Base-by-base conservation (phyloP, 164 flowering plant species). In the Liquidambar formosana region DNA sequence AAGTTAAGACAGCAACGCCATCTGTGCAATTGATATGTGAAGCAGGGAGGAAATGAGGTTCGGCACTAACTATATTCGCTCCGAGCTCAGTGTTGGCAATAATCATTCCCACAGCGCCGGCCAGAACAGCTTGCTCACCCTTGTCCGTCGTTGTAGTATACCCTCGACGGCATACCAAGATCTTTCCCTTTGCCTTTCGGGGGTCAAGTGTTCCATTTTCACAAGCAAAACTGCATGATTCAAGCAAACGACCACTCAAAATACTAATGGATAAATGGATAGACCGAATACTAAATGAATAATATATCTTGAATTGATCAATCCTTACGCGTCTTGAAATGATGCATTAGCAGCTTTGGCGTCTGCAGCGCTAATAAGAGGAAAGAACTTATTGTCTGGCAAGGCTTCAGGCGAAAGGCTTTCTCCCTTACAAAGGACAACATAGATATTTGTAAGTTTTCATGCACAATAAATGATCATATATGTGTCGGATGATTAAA, bases 71-170 rank as follows among this genome's bases (percentile, higher is more conserved):
- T 13, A 69, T 75, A 53, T 78, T 64, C 11, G 76, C 84, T 16
- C 70, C 38, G 12, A n/a, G 43, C n/a, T 26, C 6, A 38, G 66
- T 57, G 43, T 82, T 84, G 41, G 63, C 68, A 1, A 82, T 57
- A 22, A 84, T 67, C 81, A 79, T 78, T 5, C 83, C 88, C n/a
- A 63, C 73, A 5, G 78, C 88, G 44, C 86, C 86, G 5, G 83
- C 80, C 1, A 54, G 64, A 4, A 15, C 33, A 11, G 79, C 85
- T 22, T 45, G 71, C 11, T 28, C 10, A 1, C 83, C 83, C 57
- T 81, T 81, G 21, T 49, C 74, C 4, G 66, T 60, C 25, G 78
- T 65, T 22, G 70, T 22, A 23, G 44, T 78, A 0, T 1, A 51
- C 10, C 85, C 83, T 21, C 78, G 59, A 0, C 70, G 22, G 59